Conservation (phyloP, 768 basidiomycete genomes). For the Suillus occidentalis region DNA sequence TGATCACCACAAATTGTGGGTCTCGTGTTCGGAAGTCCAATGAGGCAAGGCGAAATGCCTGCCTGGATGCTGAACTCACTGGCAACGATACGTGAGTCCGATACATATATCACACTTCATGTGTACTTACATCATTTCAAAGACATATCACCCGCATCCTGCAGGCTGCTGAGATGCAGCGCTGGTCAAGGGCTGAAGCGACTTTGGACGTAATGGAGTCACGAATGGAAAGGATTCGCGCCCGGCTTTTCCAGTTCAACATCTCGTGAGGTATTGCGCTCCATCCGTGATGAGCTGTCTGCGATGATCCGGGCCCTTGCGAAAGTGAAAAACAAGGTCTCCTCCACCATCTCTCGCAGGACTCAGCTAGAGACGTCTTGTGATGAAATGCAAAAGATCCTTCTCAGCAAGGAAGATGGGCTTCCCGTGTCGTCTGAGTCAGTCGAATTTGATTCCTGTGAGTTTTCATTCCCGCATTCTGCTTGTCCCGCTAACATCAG, state of each 20-base stretch:
- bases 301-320: no score
- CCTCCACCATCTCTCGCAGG: no score
- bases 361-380: no score
- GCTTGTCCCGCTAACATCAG: no score
- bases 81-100: background rate
- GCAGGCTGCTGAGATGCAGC: background rate
- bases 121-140: background rate
- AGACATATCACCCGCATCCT: background rate
- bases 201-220: background rate
- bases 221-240: no score
- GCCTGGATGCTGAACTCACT: background rate
- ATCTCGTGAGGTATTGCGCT: no score
- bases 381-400: no score
- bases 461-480: no score
- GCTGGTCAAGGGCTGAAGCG: background rate
- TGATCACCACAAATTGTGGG: background rate
- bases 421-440: background rate
- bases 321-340: no score
- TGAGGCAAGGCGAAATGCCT: background rate
- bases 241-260: accelerated
- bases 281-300: no score
- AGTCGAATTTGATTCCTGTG: background rate
- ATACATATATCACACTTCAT: background rate
- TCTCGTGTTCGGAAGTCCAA: background rate
- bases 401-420: no score